These are phyloP conservation scores for Cordyceps sp. DNA, from an alignment of 2,329 filamentous ascomycete genomes.

Conservation along the genomic window DNA sequence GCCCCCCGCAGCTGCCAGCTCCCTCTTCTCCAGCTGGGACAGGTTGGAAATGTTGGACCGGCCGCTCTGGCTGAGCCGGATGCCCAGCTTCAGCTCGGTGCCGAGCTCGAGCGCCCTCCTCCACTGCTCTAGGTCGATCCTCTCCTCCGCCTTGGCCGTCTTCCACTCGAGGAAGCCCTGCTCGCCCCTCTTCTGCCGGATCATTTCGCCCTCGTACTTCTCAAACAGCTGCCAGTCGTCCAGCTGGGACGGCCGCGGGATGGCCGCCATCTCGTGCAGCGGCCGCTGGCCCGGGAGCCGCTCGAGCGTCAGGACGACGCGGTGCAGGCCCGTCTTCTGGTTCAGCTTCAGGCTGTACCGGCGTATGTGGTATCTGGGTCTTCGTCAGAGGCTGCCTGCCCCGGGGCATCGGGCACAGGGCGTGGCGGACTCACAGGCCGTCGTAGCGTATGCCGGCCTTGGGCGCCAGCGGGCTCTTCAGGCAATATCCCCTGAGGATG, in stretches of 20 bases:
- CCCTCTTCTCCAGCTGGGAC: not conserved
- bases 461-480: slow-evolving; percentile 35
- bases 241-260: slow-evolving; percentile 35
- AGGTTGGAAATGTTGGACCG: not conserved
- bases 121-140: slow-evolving; percentile 11
- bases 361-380: slow-evolving; percentile 27
- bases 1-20: no score
- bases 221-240: slow-evolving; percentile 39
- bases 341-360: slow-evolving; percentile 29
- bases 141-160: slow-evolving; percentile 14
- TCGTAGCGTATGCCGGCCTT: slow-evolving; percentile 37
- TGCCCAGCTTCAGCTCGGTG: slow-evolving; percentile 7
- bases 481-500: slow-evolving; percentile 31
- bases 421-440: slow-evolving; percentile 27
- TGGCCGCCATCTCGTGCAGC: slow-evolving; percentile 22
- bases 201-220: slow-evolving; percentile 24
- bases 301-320: slow-evolving; percentile 28
- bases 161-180: slow-evolving; percentile 24
- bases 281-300: slow-evolving; percentile 22
- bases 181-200: slow-evolving; percentile 21
- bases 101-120: slow-evolving; percentile 11
- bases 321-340: slow-evolving; percentile 20
- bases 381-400: not conserved
- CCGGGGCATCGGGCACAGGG: no score
- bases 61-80: slow-evolving; percentile 2